Conservation (phyloP, 1,284 basidiomycete genomes). For the Puccinia novopanici region DNA sequence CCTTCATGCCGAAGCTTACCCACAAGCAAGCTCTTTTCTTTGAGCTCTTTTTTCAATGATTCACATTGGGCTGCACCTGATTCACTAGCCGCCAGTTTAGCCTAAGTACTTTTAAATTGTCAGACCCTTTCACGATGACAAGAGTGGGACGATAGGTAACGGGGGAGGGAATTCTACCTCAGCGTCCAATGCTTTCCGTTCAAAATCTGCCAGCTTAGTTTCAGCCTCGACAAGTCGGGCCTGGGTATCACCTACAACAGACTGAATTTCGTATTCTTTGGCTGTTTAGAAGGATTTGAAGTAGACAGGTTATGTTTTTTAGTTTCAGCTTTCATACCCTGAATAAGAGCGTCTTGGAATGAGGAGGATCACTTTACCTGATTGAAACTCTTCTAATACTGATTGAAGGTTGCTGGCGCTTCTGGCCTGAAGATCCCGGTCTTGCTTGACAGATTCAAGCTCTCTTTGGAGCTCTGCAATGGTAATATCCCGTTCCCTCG, state of each 20-base stretch:
- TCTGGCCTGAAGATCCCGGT: conserved; percentile 72
- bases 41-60: conserved; percentile 81
- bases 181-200: conserved; percentile 78
- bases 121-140: neutral
- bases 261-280: conserved; percentile 65
- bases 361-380: conserved; percentile 61
- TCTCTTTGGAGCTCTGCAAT: conserved; percentile 69
- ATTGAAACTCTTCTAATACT: conserved; percentile 91
- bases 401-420: conserved; percentile 81
- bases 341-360: too few species aligned
- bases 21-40: conserved; percentile 88
- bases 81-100: conserved; percentile 71
- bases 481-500: conserved; percentile 69
- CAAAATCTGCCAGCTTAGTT: conserved; percentile 77
- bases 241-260: conserved; percentile 79
- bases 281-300: too few species aligned
- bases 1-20: conserved; percentile 93
- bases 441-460: conserved; percentile 64
- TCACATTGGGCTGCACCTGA: conserved; percentile 69
- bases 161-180: conserved; percentile 66
- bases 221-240: conserved; percentile 71
- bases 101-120: conserved; percentile 24
- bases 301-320: too few species aligned
- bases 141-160: neutral
- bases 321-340: too few species aligned